These are phyloP conservation scores for Podospora didyma DNA, from an alignment of 495 filamentous ascomycete genomes.

Conservation along the genomic window DNA sequence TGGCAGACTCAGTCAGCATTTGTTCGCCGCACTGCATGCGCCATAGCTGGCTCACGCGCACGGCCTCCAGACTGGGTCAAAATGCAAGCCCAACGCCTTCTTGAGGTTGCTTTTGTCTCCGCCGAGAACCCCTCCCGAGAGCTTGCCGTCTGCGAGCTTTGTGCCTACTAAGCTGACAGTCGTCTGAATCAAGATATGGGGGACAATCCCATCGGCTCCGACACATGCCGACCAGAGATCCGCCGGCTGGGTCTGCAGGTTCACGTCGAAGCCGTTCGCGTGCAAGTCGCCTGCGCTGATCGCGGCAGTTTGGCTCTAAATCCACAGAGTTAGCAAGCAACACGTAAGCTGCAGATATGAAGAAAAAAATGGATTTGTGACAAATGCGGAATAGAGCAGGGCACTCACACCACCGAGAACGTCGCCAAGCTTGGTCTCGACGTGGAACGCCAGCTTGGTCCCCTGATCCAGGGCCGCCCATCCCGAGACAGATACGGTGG, in stretches of 20 bases:
- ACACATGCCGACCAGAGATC: slow-evolving; percentile 21
- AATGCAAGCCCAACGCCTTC: slow-evolving; percentile 17
- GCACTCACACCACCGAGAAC: slow-evolving; percentile 14
- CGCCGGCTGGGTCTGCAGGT: slow-evolving; percentile 12
- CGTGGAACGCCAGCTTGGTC: slow-evolving; percentile 10
- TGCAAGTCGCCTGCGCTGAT: slow-evolving; percentile 10
- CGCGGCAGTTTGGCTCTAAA: slow-evolving; percentile 5
- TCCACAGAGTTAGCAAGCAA: background rate
- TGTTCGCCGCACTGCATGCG: too few relatives aligned
- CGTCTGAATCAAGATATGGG: slow-evolving; percentile 13
- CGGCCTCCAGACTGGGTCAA: slow-evolving; percentile 18
- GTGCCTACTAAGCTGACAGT: slow-evolving; percentile 14
- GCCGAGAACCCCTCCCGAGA: slow-evolving; percentile 9
- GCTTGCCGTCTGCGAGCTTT: slow-evolving; percentile 6
- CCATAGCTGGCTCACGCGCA: slow-evolving; percentile 6
- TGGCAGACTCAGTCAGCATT: too few relatives aligned
- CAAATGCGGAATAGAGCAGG: background rate
- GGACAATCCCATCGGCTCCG: slow-evolving; percentile 10
- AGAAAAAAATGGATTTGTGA: background rate
- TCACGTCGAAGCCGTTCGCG: slow-evolving; percentile 9
- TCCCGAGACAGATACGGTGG: slow-evolving; percentile 12
- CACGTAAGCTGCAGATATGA: background rate
- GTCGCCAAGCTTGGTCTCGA: slow-evolving; percentile 16
- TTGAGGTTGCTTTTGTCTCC: slow-evolving; percentile 14
- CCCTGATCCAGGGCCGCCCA: slow-evolving; percentile 16